phyloP scores from a whole-genome alignment of 495 filamentous ascomycete genomes.

The Podospora bellae-mahoneyi region DNA sequence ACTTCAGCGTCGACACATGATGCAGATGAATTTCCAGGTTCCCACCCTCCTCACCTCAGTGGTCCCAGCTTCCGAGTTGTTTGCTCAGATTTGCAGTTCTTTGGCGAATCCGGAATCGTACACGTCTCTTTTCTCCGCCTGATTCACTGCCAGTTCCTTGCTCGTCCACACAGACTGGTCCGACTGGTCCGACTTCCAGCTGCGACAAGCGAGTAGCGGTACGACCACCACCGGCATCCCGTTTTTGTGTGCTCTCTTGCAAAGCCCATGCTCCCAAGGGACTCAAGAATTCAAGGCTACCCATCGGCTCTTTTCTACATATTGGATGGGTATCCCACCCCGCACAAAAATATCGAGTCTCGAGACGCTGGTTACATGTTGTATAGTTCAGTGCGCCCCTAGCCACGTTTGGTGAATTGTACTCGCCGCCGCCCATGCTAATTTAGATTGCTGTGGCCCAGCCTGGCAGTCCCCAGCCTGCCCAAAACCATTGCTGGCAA shows the following conservation, averaged over 20 bases:
- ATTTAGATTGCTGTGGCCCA: background rate
- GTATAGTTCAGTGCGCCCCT: background rate
- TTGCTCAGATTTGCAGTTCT: background rate
- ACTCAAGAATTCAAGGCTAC: background rate
- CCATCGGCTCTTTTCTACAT: background rate
- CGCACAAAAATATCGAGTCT: background rate
- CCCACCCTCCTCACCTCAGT: background rate
- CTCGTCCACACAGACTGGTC: background rate
- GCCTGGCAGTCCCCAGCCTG: background rate
- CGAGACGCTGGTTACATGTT: background rate
- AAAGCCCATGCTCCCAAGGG: background rate
- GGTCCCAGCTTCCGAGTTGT: background rate
- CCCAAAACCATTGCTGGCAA: slow-evolving; percentile 7
- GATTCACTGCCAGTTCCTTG: background rate
- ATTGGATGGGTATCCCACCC: background rate
- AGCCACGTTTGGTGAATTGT: slow-evolving; percentile 6
- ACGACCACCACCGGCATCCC: background rate
- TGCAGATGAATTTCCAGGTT: background rate
- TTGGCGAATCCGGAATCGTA: background rate
- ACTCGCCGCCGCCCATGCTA: background rate
- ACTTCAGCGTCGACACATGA: background rate
- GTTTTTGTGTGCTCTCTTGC: background rate
- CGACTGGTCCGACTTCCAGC: background rate
- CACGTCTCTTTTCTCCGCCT: background rate
- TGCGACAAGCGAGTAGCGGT: background rate